Evolutionary conservation across 441 rosid species (phyloP), one percentile per base, ranked within the genome.

Genomic region (Populus hybrid): DNA sequence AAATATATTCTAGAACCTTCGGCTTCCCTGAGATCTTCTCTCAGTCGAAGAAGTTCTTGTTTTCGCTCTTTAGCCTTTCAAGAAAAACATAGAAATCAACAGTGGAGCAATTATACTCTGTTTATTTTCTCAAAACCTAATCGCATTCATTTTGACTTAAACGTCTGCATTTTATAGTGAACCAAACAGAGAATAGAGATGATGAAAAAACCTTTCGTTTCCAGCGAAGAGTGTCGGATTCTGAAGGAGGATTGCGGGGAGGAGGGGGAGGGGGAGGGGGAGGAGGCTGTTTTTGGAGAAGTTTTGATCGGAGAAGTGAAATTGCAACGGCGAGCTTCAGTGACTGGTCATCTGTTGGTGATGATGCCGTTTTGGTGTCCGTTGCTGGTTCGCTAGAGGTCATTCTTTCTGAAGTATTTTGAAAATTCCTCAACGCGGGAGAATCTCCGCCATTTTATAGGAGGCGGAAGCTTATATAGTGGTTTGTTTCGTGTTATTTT

Each of bases 1-100:
- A 28, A 35, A 33, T 16, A 38, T n/a, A 40, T 45, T 38, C n/a
- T 28, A 61, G 26, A 64, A 91, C 97, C 95, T 90, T 90, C 91
- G 9, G 95, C 91, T 77, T 90, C 91, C 85, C 86, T 89, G 77
- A 94, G 94, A 80, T 93, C 91, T 78, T 88, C 93, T 81, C 84
- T 86, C 45, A 91, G 91, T 31, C 86, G 88, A 81, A 86, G 64
- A 28, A 96, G 81, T 87, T 91, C 97, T 78, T 82, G 89, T 81
- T 93, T 92, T 79, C 93, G 87, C 83, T 94, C 94, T 85, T 85
- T 87, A 6, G 98, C 98, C 98, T 94, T 31, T 31, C 63, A 56
- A 35, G 35, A 29, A 69, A 33, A 76, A 76, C 80, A 84, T 76
- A 66, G 28, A 61, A 80, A 69, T 40, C 29, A 53, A 78, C 53